A percentile compares a stretch with the other conserved stretches of the same genome.
Evolutionary conservation across 805 yeast genomes (phyloP).

Genomic region (Kluyveromyces dobzhanskii): DNA sequence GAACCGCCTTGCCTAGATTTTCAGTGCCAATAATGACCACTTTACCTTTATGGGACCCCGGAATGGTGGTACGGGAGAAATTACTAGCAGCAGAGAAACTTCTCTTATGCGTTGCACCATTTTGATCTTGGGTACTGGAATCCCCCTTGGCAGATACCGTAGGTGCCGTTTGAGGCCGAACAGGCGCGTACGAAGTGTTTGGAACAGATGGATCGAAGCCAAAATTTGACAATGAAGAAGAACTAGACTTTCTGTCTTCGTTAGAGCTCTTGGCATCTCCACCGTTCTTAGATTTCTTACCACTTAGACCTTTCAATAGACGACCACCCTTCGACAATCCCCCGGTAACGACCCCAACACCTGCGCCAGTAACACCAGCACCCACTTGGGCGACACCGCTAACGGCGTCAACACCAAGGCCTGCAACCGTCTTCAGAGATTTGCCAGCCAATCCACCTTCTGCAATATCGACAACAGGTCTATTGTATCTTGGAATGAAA

Average conservation of each 20-base stretch:
- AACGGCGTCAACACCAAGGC: constrained; percentile 24
- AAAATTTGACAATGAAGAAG: constrained; percentile 9
- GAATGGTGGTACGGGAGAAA: constrained; percentile 26
- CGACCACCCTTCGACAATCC: constrained; percentile 42
- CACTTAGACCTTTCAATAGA: constrained; percentile 29
- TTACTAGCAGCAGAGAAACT: constrained; percentile 16
- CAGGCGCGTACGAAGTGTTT: constrained; percentile 21
- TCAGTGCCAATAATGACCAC: constrained; percentile 42
- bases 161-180: constrained; percentile 9
- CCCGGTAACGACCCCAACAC: constrained; percentile 39
- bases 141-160: constrained; percentile 10
- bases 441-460: constrained; percentile 35
- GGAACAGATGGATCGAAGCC: constrained; percentile 25
- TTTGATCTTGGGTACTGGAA: constrained; percentile 15
- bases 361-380: constrained; percentile 33
- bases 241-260: background rate
- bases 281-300: constrained; percentile 16
- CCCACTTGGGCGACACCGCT: constrained; percentile 32
- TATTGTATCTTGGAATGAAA: constrained; percentile 57
- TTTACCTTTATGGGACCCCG: constrained; percentile 39
- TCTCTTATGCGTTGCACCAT: constrained; percentile 12
- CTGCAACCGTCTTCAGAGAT: constrained; percentile 40
- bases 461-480: constrained; percentile 47
- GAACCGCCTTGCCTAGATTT: constrained; percentile 36
- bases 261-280: constrained; percentile 4